Percentiles rank a stretch among this genome's conserved stretches.
phyloP scores from a whole-genome alignment of 768 basidiomycete genomes.

The Auriscalpium vulgare region DNA sequence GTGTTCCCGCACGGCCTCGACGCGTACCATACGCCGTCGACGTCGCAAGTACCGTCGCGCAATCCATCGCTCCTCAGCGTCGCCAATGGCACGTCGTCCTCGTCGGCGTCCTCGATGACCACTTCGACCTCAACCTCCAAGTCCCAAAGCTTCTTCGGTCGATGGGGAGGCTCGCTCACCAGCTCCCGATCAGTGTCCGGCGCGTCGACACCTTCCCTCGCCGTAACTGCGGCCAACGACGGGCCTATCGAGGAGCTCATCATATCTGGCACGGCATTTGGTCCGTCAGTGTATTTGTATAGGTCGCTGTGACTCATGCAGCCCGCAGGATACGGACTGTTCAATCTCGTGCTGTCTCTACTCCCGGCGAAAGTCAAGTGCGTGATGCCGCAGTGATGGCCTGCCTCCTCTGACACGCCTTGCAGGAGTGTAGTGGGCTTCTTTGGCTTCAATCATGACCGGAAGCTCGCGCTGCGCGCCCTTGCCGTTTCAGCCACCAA shows the following conservation, averaged over 20 bases:
- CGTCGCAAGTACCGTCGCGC: constrained; percentile 28
- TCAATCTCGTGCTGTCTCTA: constrained; percentile 74
- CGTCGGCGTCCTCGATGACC: constrained; percentile 14
- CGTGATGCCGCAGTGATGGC: constrained; percentile 13
- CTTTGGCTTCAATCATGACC: constrained; percentile 68
- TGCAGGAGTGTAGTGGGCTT: constrained; percentile 65
- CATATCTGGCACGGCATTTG: constrained; percentile 71
- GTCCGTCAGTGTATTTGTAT: constrained; percentile 26
- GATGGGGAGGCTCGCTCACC: constrained; percentile 20
- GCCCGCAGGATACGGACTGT: constrained; percentile 34
- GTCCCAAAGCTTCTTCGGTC: constrained; percentile 19
- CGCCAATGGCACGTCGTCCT: not conserved
- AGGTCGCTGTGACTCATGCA: not conserved
- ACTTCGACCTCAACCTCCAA: constrained; percentile 5
- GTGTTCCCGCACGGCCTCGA: constrained; percentile 59
- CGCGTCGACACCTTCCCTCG: constrained; percentile 2
- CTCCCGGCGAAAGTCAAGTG: constrained; percentile 66
- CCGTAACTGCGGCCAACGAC: constrained; percentile 22
- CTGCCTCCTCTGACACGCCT: not conserved
- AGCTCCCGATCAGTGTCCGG: constrained; percentile 11
- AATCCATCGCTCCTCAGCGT: constrained; percentile 22
- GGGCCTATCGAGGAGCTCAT: constrained; percentile 67
- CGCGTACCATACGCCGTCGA: constrained; percentile 30
- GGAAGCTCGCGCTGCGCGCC: constrained; percentile 59
- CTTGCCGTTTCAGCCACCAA: constrained; percentile 60